Conservation (phyloP, 306 rosid genomes). For the Comarum palustre region DNA sequence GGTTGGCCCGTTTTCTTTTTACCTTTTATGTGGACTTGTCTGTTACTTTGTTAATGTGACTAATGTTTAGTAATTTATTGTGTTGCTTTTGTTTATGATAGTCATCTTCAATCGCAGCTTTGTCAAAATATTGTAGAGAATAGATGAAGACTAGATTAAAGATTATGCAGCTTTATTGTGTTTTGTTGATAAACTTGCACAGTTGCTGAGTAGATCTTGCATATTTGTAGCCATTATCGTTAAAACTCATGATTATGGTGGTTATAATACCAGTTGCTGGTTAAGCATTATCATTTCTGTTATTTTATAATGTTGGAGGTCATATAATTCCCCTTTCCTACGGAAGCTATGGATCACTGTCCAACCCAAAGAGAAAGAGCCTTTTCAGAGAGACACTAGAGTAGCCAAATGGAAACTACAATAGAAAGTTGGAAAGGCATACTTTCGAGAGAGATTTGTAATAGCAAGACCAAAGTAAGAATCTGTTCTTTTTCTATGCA, state of each 20-base stretch:
- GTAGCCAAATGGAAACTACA: conserved; percentile 12
- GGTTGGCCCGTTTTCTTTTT: background rate
- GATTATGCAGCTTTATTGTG: background rate
- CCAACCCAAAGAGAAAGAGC: conserved; percentile 12
- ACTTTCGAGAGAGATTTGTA: conserved; percentile 35
- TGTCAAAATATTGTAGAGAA: background rate
- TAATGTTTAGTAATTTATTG: background rate
- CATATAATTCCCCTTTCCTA: conserved; percentile 5
- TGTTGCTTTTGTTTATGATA: background rate
- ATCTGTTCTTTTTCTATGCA: conserved; percentile 44
- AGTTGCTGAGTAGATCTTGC: background rate
- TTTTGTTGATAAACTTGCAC: background rate
- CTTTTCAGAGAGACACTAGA: background rate
- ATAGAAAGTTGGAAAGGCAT: conserved; percentile 38
- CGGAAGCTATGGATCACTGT: conserved; percentile 39
- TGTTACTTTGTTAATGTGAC: conserved; percentile 22
- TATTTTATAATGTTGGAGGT: background rate
- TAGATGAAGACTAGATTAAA: background rate
- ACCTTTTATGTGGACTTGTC: conserved; percentile 1
- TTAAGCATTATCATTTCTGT: background rate
- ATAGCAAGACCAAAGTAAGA: conserved; percentile 67
- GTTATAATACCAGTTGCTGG: background rate
- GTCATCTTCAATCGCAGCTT: background rate
- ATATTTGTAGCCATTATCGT: background rate
- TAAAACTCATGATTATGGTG: background rate